A percentile compares a stretch with the other conserved stretches of the same genome.
Conservation (phyloP, 768 basidiomycete genomes). For the Boletus huronensis region DNA sequence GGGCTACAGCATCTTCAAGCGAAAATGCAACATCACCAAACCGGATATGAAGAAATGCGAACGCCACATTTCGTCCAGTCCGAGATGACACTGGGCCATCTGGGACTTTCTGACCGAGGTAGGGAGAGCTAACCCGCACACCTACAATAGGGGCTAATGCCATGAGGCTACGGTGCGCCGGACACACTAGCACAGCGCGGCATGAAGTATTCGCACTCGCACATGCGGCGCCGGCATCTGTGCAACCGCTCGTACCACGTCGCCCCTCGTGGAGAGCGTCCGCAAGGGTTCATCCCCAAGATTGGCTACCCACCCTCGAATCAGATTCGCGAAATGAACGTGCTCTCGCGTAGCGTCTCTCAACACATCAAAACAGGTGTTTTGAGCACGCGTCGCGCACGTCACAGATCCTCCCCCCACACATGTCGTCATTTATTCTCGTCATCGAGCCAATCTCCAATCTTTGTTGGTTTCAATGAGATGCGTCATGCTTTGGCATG, state of each 20-base stretch:
- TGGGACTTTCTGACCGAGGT: slow-evolving; percentile 1
- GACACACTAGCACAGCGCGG: slow-evolving; percentile 8
- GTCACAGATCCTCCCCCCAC: slow-evolving; percentile 8
- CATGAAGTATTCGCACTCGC: neutral
- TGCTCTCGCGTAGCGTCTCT: neutral
- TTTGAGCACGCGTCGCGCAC: slow-evolving; percentile 11
- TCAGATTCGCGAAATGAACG: slow-evolving; percentile 25
- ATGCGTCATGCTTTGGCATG: slow-evolving; percentile 22
- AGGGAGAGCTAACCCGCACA: neutral
- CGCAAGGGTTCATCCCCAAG: slow-evolving; percentile 10
- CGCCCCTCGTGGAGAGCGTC: slow-evolving; percentile 1
- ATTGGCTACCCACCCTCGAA: slow-evolving; percentile 23
- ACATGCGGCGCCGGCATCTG: neutral
- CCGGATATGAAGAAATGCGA: slow-evolving; percentile 6
- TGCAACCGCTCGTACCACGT: neutral
- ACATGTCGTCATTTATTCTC: neutral
- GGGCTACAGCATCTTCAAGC: neutral
- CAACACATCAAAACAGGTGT: neutral
- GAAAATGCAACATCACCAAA: neutral
- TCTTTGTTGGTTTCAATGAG: slow-evolving; percentile 12
- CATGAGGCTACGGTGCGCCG: slow-evolving; percentile 24
- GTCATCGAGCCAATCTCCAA: slow-evolving; percentile 16
- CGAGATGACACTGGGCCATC: slow-evolving; percentile 3
- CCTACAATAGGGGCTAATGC: slow-evolving; percentile 2
- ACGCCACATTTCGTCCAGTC: slow-evolving; percentile 7